Base-by-base conservation (phyloP, 805 yeast species). In the Metschnikowia colocasiae region DNA sequence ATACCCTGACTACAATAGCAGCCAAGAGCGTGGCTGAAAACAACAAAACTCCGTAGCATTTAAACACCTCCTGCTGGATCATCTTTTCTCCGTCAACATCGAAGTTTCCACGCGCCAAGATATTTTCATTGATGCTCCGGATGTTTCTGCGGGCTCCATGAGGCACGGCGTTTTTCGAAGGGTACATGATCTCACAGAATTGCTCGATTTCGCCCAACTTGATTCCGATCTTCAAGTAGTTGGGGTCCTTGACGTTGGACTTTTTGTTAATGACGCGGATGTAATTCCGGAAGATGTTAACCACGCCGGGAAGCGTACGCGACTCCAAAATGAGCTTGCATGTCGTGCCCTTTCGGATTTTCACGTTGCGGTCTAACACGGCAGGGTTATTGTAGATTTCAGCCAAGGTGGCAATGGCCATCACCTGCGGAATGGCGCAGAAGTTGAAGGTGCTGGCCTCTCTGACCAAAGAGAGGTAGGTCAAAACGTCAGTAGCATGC, bases 391-490 rank as follows among this genome's bases (percentile, higher is more conserved):
- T 82, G 76, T 85, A 91, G 29, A 94, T 85, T 44, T 83, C 73
- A 19, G 92, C 89, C 57, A 94, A 76, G 1, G 98, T 89, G 13
- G 99, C 97, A 64, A 94, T 86, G 31, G 98, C 97, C 99, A 94
- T 94, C 16, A 92, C 97, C 71, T 94, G 99, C 16, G 99, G 99
- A 62, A 94, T 94, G 9, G 97, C 88, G 72, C 97, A 91, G 73
- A 94, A 94, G 58, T 83, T 85, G 74, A 89, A 94, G 42, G 84
- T 70, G 1, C 96, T 81, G 50, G 85, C 87, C 62, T 94, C 99
- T 49, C 78, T 78, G 42, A 94, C 79, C 51, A 82, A 73, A 15
- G 92, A 78, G 47, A 94, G 74, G 64, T 87, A 94, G 43, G 78
- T 77, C 57, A 94, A 75, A 26, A 82, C 85, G 59, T 88, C 94